Evolutionary conservation across 1,139 yeast species (phyloP).

Genomic region (Yamadazyma aaseri): DNA sequence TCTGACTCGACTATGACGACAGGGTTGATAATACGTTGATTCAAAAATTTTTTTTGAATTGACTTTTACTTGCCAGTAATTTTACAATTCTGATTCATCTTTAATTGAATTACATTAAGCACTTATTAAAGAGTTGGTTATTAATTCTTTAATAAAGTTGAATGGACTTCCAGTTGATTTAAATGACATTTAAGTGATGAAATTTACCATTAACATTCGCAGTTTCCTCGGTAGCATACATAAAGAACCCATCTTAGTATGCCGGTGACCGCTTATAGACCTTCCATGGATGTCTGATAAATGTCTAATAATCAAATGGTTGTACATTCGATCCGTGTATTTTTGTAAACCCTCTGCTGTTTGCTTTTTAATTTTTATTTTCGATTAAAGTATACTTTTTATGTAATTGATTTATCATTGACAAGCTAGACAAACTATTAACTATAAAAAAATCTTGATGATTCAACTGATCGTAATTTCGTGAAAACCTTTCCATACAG

Average conservation of each 20-base stretch:
- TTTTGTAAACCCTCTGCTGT: too few species aligned
- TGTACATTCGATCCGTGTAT: too few species aligned
- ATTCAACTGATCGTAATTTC: too few species aligned
- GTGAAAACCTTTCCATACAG: too few species aligned
- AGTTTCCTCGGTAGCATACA: conserved; percentile 91
- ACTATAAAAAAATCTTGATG: too few species aligned
- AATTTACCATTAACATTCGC: conserved; percentile 79
- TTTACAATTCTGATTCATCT: conserved; percentile 60
- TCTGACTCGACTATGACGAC: conserved; percentile 87
- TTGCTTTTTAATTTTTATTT: too few species aligned
- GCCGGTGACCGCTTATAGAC: conserved; percentile 75
- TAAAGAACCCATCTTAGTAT: conserved; percentile 76
- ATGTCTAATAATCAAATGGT: conserved; percentile 7
- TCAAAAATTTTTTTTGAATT: conserved; percentile 28
- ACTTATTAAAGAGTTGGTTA: conserved; percentile 18
- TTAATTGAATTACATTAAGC: conserved; percentile 19
- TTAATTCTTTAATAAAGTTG: conserved; percentile 1
- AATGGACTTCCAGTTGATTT: conserved; percentile 1
- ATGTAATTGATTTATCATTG: too few species aligned
- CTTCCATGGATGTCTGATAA: conserved; percentile 72
- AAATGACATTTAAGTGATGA: conserved; percentile 57
- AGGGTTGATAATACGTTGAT: conserved; percentile 63
- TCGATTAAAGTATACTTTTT: too few species aligned
- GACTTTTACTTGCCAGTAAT: conserved; percentile 86
- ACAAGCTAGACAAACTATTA: too few species aligned